Evolutionary conservation across 345 rosid species (phyloP), one percentile per base, ranked within the genome.

Genomic region (Tarenaya hassleriana): DNA sequence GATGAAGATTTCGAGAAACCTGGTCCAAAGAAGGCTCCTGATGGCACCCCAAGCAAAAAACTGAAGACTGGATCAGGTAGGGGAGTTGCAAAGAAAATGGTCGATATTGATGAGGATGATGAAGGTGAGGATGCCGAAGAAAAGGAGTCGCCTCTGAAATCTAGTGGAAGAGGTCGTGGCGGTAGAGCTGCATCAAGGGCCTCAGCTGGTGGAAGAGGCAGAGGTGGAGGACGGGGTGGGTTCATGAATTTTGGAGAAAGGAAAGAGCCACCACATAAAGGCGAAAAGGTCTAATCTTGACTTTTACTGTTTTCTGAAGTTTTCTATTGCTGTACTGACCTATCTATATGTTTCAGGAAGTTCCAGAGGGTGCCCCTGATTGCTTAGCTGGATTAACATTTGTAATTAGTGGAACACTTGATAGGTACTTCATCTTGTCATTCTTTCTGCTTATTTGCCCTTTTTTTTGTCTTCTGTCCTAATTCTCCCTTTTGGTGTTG

Each of bases 241-340:
- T 84, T 84, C 77, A 81, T 80, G 95, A 82, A 77, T 73, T 92
- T 82, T 66, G 95, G 91, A 50, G 96, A 84, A 69, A 79, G 98
- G 64, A 92, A 88, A 79, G 96, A 92, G 71, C 98, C 98, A 64
- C 96, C 96, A 1, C 96, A 92, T 67, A 92, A 88, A 83, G 98
- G 98, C 66, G 94, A 92, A 77, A 92, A 92, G 95, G 98, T 92
- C 21, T 48, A 40, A 52, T 58, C 20, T 35, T 39, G 53, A 16
- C 47, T 39, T n/a, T 45, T 40, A 29, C 31, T 67, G 4, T 60
- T 34, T 39, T 24, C 9, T 41, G 42, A 9, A 27, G 48, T 41
- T 33, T 27, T 37, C 3, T 50, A 1, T 40, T 41, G 49, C 47
- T 42, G 66, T 50, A 47, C 54, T 62, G 47, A 50, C 59, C 53